Base-by-base conservation (phyloP, 106 monocot genomes). In the Vanilla planifolia region DNA sequence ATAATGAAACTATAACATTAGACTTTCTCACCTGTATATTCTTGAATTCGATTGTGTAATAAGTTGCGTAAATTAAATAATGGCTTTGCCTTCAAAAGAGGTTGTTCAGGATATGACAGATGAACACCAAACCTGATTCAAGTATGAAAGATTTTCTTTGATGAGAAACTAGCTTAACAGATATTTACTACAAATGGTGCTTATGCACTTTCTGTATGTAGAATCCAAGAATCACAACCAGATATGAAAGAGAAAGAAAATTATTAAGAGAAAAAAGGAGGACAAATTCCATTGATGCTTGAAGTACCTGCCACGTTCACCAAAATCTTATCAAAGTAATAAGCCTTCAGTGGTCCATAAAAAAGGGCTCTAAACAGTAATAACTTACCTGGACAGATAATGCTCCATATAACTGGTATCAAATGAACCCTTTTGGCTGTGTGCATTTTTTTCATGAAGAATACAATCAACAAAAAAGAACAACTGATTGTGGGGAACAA, bases 381-480 rank as follows among this genome's bases (percentile, higher is more conserved):
- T 13, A 33, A 75, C 51, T 61, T 72, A 88, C 98, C 62, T 87
- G 1, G 69, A 28, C 43, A 50, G 36, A 56, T 86, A 88, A 62
- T 88, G 23, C 65, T 79, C 79, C 51, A 21, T 60, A 76, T 92
- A 80, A 44, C 63, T 98, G 42, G 53, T 20, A 29, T 23, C 36
- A 6, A 28, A 57, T 4, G 43, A 41, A 47, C 32, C 48, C 22
- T 42, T 73, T 71, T 60, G 30, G 51, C 76, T 85, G 51, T 63
- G 19, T 43, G 81, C 91, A 88, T 79, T 82, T 34, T 39, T 70
- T 24, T 60, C 78, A 77, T 85, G 44, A 40, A 82, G 73, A 73
- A 98, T 74, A 19, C 43, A 75, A 66, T 85, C 91, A 73, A 92
- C 44, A 67, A 98, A 88, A 72, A 80, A 92, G 52, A 98, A 92